phyloP scores from a whole-genome alignment of 2,329 filamentous ascomycete species.

The Fusarium sacchari region DNA sequence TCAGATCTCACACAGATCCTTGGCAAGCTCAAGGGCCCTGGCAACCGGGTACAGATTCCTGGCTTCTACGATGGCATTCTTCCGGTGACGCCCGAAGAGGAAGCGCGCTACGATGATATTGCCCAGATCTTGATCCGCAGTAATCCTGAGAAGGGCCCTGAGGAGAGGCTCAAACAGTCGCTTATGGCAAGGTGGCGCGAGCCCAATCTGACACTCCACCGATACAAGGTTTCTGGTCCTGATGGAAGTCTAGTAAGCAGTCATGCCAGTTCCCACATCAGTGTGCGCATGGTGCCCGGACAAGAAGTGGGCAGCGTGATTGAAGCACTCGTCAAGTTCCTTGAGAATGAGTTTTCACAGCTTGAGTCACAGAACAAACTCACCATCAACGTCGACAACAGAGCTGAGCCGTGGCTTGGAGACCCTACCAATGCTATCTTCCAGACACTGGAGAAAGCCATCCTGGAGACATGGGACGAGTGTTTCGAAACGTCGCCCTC shows the following conservation, averaged over 20 bases:
- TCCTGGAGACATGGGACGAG: slow-evolving; percentile 84
- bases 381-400: slow-evolving; percentile 86
- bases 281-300: slow-evolving; percentile 90
- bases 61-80: slow-evolving; percentile 89
- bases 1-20: slow-evolving; percentile 90
- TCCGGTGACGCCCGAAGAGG: slow-evolving; percentile 78
- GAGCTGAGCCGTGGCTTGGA: slow-evolving; percentile 95
- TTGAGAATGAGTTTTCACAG: slow-evolving; percentile 75
- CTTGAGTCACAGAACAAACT: slow-evolving; percentile 85
- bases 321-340: slow-evolving; percentile 70
- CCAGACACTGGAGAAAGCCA: slow-evolving; percentile 83
- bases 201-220: slow-evolving; percentile 91
- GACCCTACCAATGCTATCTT: slow-evolving; percentile 93
- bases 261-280: slow-evolving; percentile 87
- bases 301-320: slow-evolving; percentile 87
- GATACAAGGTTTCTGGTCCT: slow-evolving; percentile 90
- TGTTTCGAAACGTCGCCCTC: slow-evolving; percentile 49
- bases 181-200: slow-evolving; percentile 96
- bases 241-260: slow-evolving; percentile 93
- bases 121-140: slow-evolving; percentile 78
- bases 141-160: slow-evolving; percentile 68
- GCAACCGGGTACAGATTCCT: slow-evolving; percentile 85
- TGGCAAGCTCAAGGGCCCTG: slow-evolving; percentile 80
- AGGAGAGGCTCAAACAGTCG: slow-evolving; percentile 79
- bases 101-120: slow-evolving; percentile 85